Conservation (phyloP, 164 flowering plant species). For the Berberis vulgaris region DNA sequence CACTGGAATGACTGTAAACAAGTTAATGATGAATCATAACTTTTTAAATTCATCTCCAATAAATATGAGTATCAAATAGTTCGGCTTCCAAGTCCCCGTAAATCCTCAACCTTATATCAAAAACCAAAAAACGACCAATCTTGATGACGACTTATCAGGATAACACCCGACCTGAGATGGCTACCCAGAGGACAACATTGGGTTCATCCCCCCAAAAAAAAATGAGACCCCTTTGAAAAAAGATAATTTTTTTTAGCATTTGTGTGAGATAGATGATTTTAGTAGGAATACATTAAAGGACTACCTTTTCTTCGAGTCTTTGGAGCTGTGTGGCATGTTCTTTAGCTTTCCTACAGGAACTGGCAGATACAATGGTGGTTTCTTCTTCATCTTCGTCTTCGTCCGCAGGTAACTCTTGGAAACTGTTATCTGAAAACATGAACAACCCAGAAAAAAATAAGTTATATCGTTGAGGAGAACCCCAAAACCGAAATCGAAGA, state of each 20-base stretch:
- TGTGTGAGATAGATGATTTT: not conserved
- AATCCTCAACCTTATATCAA: too few relatives aligned
- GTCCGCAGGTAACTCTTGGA: not conserved
- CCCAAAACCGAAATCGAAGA: too few relatives aligned
- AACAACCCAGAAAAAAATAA: not conserved
- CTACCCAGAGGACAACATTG: not conserved
- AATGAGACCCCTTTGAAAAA: not conserved
- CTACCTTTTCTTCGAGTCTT: slow-evolving; percentile 1
- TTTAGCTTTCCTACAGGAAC: not conserved
- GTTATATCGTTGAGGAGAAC: too few relatives aligned
- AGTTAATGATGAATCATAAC: too few relatives aligned
- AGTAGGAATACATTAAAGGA: not conserved
- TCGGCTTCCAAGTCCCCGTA: too few relatives aligned
- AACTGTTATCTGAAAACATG: not conserved
- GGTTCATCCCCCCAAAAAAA: not conserved
- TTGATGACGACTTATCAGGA: too few relatives aligned
- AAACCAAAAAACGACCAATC: too few relatives aligned
- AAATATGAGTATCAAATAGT: too few relatives aligned
- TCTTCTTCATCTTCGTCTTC: not conserved
- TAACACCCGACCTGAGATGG: not conserved
- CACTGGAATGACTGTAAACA: too few relatives aligned
- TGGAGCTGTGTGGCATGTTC: not conserved
- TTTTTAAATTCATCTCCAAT: not conserved
- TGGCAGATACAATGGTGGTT: not conserved
- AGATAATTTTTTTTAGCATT: not conserved